These are phyloP conservation scores for Phytophthora ramorum DNA, from an alignment of 352 stramenopile species.

Conservation along the genomic window DNA sequence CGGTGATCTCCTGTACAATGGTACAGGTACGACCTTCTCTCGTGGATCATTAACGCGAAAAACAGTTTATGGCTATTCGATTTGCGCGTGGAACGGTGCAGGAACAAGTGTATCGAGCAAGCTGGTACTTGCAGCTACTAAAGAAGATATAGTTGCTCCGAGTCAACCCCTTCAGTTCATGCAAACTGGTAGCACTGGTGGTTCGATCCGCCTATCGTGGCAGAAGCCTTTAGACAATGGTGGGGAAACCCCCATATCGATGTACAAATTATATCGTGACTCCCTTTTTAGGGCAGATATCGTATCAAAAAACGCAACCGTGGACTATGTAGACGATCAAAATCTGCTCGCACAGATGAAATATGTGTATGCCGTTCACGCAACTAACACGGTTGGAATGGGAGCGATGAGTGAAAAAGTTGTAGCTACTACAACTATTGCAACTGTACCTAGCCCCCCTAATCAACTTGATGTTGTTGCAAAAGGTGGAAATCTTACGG, in stretches of 20 bases:
- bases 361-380: constrained; percentile 55
- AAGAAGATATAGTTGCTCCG: constrained; percentile 30
- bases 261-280: constrained; percentile 55
- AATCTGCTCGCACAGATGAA: constrained; percentile 35
- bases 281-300: constrained; percentile 19
- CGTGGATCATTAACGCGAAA: constrained; percentile 43
- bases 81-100: constrained; percentile 49
- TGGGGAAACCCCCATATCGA: constrained; percentile 39
- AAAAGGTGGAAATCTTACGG: constrained; percentile 38
- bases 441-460: constrained; percentile 33
- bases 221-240: constrained; percentile 49
- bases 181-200: constrained; percentile 29
- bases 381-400: constrained; percentile 44
- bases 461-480: constrained; percentile 14
- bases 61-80: constrained; percentile 53
- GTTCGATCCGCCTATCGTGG: constrained; percentile 57
- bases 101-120: constrained; percentile 43
- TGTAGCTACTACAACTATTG: constrained; percentile 24
- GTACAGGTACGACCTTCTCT: constrained; percentile 41
- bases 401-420: constrained; percentile 41
- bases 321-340: constrained; percentile 36
- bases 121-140: constrained; percentile 29
- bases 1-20: constrained; percentile 48
- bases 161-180: constrained; percentile 32
- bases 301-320: constrained; percentile 2